phyloP scores from a whole-genome alignment of 2,329 filamentous ascomycete genomes.

The Penicillium sp. region DNA sequence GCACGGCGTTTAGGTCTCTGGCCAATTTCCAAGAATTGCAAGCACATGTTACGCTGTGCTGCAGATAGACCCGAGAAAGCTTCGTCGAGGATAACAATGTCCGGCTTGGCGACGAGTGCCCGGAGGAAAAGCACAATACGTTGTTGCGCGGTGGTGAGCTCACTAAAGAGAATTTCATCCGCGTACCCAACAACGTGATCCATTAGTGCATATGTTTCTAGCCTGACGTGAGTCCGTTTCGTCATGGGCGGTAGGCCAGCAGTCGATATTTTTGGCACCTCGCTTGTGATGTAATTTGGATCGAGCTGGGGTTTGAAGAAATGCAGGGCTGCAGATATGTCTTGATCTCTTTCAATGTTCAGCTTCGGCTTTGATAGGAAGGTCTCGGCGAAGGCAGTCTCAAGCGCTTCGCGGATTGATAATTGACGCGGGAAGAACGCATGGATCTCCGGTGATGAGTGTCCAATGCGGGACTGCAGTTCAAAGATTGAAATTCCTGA shows the following conservation, averaged over 20 bases:
- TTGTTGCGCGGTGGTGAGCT: constrained; percentile 57
- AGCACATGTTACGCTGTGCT: constrained; percentile 78
- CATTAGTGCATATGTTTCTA: constrained; percentile 5
- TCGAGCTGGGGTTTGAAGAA: constrained; percentile 82
- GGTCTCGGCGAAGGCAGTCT: constrained; percentile 88
- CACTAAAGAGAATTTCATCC: constrained; percentile 72
- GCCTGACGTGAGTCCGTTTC: not conserved
- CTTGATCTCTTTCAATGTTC: constrained; percentile 54
- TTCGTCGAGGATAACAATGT: constrained; percentile 83
- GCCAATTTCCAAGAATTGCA: constrained; percentile 72
- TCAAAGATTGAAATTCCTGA: constrained; percentile 88
- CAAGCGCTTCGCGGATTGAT: constrained; percentile 70
- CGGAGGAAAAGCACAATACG: constrained; percentile 81
- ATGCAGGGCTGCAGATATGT: constrained; percentile 67
- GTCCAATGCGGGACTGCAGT: constrained; percentile 83
- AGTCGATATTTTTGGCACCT: constrained; percentile 18
- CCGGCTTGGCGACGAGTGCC: constrained; percentile 74
- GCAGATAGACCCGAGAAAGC: constrained; percentile 85
- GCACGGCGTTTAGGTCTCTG: constrained; percentile 50
- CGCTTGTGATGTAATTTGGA: constrained; percentile 43
- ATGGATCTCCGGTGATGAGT: constrained; percentile 92
- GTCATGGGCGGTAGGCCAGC: constrained; percentile 23
- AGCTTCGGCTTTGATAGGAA: constrained; percentile 71
- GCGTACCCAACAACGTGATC: constrained; percentile 61
- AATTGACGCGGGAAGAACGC: constrained; percentile 82